Conservation (phyloP, 495 filamentous ascomycete species). For the Hypoxylon perforatum region DNA sequence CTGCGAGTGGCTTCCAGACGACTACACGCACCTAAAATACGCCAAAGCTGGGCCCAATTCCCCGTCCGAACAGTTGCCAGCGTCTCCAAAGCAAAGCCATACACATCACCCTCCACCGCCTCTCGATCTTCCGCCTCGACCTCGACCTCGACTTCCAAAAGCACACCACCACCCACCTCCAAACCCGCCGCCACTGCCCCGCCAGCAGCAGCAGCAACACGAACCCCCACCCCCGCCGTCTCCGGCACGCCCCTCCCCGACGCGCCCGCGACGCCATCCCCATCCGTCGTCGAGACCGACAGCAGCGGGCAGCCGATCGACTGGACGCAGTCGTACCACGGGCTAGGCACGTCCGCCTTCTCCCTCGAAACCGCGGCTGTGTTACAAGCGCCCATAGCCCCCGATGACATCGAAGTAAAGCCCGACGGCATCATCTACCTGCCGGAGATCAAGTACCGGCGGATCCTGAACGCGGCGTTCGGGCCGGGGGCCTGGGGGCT, state of each 20-base stretch:
- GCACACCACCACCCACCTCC: not conserved
- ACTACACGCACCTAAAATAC: not conserved
- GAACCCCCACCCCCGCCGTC: constrained; percentile 39
- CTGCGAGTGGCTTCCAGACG: constrained; percentile 10
- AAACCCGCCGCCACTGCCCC: not conserved
- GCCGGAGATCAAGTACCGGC: constrained; percentile 97
- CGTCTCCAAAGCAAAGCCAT: constrained; percentile 29
- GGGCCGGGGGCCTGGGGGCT: constrained; percentile 96
- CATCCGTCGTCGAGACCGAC: constrained; percentile 40
- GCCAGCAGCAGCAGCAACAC: not conserved
- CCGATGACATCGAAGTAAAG: constrained; percentile 92
- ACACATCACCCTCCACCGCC: not conserved
- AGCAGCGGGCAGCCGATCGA: constrained; percentile 75
- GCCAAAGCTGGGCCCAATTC: not conserved
- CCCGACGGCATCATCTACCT: constrained; percentile 96
- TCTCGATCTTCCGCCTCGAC: constrained; percentile 1
- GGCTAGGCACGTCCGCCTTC: constrained; percentile 81
- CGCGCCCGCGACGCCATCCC: constrained; percentile 28
- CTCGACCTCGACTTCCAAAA: constrained; percentile 5
- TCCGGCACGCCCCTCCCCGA: constrained; percentile 36
- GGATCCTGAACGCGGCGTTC: constrained; percentile 91
- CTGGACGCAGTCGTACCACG: constrained; percentile 94
- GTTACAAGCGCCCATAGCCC: constrained; percentile 72
- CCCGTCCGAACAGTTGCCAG: constrained; percentile 25
- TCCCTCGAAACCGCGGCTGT: constrained; percentile 77